These are phyloP conservation scores for Camellia granthamiana DNA, from an alignment of 148 eudicot genomes.

Conservation along the genomic window DNA sequence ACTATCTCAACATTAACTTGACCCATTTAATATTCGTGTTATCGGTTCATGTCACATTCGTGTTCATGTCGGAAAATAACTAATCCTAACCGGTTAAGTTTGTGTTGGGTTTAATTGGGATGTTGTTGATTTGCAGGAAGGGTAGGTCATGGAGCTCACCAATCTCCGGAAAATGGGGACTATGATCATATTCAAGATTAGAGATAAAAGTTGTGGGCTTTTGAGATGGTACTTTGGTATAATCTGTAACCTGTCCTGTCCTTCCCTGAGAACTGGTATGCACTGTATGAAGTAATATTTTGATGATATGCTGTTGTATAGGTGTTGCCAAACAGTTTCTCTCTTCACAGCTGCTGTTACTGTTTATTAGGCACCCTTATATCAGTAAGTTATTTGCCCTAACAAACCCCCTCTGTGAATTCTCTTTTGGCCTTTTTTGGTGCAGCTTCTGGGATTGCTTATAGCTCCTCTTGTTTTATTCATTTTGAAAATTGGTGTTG, in stretches of 20 bases:
- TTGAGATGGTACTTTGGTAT: not conserved
- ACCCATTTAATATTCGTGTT: too few relatives aligned
- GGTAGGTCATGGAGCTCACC: conserved; percentile 2
- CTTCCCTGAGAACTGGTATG: conserved; percentile 10
- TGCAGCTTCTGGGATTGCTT: too few relatives aligned
- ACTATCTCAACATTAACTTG: too few relatives aligned
- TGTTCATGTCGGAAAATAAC: too few relatives aligned
- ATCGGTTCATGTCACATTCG: too few relatives aligned
- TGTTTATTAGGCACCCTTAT: conserved; percentile 8
- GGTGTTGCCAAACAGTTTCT: not conserved
- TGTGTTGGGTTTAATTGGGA: not conserved
- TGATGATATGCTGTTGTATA: not conserved
- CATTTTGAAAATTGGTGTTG: too few relatives aligned
- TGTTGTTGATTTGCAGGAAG: conserved; percentile 11
- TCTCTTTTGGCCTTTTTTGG: too few relatives aligned
- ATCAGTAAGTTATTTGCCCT: not conserved
- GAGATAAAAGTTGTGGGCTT: not conserved
- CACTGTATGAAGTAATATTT: conserved; percentile 1
- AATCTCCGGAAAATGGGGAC: not conserved
- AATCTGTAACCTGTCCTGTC: not conserved
- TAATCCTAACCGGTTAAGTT: too few relatives aligned
- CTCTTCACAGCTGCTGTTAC: not conserved
- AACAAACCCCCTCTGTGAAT: too few relatives aligned
- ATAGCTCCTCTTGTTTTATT: too few relatives aligned
- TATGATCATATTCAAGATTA: conserved; percentile 4